Conservation (phyloP, 345 rosid species). For the Gynandropsis gynandra region DNA sequence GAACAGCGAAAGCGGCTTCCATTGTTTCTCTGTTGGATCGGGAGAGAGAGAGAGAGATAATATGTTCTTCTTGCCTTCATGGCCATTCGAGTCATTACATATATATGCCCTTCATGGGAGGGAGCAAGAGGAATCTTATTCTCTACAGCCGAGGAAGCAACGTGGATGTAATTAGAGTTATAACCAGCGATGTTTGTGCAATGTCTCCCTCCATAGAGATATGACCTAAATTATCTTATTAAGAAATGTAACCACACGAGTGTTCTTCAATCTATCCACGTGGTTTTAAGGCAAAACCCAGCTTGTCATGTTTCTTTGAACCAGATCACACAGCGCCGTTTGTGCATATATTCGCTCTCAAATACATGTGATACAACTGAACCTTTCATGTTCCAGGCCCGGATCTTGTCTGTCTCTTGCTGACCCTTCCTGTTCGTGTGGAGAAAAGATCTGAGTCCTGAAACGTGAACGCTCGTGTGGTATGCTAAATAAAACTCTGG, state of each 20-base stretch:
- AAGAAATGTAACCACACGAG: conserved; percentile 2
- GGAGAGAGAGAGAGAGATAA: neutral
- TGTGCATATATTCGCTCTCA: neutral
- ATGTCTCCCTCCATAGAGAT: conserved; percentile 5
- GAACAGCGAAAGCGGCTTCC: neutral
- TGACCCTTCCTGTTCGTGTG: no score
- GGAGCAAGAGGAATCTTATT: neutral
- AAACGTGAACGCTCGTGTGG: no score
- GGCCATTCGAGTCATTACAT: neutral
- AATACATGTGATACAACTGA: neutral
- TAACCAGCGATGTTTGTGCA: neutral
- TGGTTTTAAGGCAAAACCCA: neutral
- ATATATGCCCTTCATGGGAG: neutral
- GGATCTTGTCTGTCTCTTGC: no score
- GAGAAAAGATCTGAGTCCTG: no score
- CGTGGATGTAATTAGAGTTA: neutral
- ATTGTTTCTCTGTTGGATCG: neutral
- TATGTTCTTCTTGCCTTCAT: neutral
- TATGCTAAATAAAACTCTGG: no score
- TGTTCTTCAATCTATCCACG: neutral
- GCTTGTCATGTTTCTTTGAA: conserved; percentile 7
- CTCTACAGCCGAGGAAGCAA: neutral
- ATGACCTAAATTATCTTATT: conserved; percentile 8
- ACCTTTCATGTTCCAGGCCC: no score
- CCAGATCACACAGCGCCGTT: conserved; percentile 6